Percentiles rank a stretch among this genome's conserved stretches.
phyloP scores from a whole-genome alignment of 176 grass and related monocot genomes.

The Ensete ventricosum region DNA sequence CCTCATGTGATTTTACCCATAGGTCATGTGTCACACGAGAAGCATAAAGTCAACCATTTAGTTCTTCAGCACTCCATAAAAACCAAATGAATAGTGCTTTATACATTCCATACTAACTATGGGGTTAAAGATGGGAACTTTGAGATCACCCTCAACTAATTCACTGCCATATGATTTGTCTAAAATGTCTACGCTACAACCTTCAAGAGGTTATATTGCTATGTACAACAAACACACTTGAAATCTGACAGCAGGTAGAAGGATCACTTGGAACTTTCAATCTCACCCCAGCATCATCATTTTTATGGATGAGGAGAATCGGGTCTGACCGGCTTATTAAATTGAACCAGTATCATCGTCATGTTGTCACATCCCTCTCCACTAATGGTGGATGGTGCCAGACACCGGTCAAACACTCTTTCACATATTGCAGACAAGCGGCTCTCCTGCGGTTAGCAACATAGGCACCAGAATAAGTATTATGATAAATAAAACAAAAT shows the following conservation, averaged over 20 bases:
- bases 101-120: too few species aligned
- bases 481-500: not conserved
- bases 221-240: not conserved
- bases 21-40: too few species aligned
- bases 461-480: not conserved
- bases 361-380: conserved; percentile 89
- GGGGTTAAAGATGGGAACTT: too few species aligned
- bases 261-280: not conserved
- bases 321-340: conserved; percentile 41
- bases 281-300: not conserved
- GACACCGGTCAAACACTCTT: conserved; percentile 72
- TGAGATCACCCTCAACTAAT: too few species aligned
- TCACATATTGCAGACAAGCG: conserved; percentile 70
- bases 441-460: conserved; percentile 43
- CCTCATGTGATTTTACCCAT: too few species aligned
- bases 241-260: not conserved
- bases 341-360: conserved; percentile 98
- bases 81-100: too few species aligned
- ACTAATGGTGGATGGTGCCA: conserved; percentile 60
- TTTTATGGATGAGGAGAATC: not conserved
- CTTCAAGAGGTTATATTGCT: not conserved
- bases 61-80: too few species aligned
- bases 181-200: not conserved
- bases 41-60: too few species aligned
- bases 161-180: too few species aligned